Base-by-base conservation (phyloP, 805 yeast genomes). In the Hanseniaspora mollemarum region DNA sequence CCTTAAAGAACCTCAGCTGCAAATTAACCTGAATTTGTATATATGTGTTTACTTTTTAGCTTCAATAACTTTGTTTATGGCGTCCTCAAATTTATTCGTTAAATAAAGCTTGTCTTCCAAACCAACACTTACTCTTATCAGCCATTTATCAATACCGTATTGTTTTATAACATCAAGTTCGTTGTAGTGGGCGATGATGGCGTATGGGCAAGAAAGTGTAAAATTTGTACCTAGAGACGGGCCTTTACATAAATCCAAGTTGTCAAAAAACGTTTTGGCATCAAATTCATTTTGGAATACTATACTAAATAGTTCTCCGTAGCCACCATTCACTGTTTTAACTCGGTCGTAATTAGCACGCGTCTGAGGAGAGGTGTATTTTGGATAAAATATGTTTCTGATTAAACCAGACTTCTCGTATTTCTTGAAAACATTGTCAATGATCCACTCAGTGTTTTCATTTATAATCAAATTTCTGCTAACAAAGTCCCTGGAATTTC, bases 191-290 rank as follows among this genome's bases (percentile, higher is more conserved):
- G 95, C 95, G 53, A 88, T 70, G 43, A 88, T 76, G 6, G 95
- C 75, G 65, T 88, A 88, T 8, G 96, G 96, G 62, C 94, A 87
- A 4, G 87, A 87, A 58, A 87, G 70, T 0, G 94, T 81, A 68
- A 86, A 85, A 66, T 84, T 87, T 0, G 95, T 86, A 12, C 96
- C 96, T 57, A 87, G 72, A 15, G 92, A 81, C 2, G 96, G 96
- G 1, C 96, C 95, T 67, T 88, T 88, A 42, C 57, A 56, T 10
- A 64, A 37, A 1, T 59, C 55, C 33, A 65, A 37, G 13, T 76
- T 71, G 64, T 88, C 79, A 68, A 83, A 88, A 63, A 87, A 88
- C n/a, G 68, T 68, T 35, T 73, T 71, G 0, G 95, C 94, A 56
- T 76, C 78, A 19, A 70, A 68, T 9, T 81, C 77, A 4, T 77